phyloP scores from a whole-genome alignment of 768 basidiomycete genomes.

The Russula griseocarnosa region DNA sequence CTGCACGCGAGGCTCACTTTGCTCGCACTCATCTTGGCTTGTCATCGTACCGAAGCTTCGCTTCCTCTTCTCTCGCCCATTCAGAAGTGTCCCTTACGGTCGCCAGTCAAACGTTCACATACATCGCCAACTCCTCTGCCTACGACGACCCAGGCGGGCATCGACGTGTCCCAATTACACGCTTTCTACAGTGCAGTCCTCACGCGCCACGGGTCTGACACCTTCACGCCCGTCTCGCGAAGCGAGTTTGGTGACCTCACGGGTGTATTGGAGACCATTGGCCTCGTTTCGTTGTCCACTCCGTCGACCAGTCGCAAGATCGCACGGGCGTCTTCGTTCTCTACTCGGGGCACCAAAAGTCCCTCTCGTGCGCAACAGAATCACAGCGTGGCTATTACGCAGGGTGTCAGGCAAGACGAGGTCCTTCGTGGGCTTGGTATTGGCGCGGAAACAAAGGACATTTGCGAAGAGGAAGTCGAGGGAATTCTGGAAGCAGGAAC shows the following conservation, averaged over 20 bases:
- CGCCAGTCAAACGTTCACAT: slow-evolving; percentile 52
- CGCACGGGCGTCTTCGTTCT: slow-evolving; percentile 57
- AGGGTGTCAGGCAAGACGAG: slow-evolving; percentile 65
- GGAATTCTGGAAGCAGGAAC: slow-evolving; percentile 56
- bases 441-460: slow-evolving; percentile 35
- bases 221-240: slow-evolving; percentile 63
- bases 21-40: slow-evolving; percentile 58
- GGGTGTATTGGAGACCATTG: slow-evolving; percentile 68
- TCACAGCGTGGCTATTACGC: slow-evolving; percentile 51
- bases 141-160: slow-evolving; percentile 34
- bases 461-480: slow-evolving; percentile 49
- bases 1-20: slow-evolving; percentile 72
- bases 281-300: slow-evolving; percentile 48
- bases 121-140: slow-evolving; percentile 36
- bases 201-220: slow-evolving; percentile 48
- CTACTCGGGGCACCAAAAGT: slow-evolving; percentile 34
- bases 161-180: slow-evolving; percentile 62
- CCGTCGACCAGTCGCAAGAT: slow-evolving; percentile 44
- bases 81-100: slow-evolving; percentile 36
- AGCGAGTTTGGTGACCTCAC: slow-evolving; percentile 75
- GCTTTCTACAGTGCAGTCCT: slow-evolving; percentile 60
- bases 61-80: slow-evolving; percentile 39
- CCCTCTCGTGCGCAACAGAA: slow-evolving; percentile 27
- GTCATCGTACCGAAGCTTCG: slow-evolving; percentile 55
- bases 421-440: slow-evolving; percentile 68